Base-by-base conservation (phyloP, 345 rosid species). In the Salix dunnii region DNA sequence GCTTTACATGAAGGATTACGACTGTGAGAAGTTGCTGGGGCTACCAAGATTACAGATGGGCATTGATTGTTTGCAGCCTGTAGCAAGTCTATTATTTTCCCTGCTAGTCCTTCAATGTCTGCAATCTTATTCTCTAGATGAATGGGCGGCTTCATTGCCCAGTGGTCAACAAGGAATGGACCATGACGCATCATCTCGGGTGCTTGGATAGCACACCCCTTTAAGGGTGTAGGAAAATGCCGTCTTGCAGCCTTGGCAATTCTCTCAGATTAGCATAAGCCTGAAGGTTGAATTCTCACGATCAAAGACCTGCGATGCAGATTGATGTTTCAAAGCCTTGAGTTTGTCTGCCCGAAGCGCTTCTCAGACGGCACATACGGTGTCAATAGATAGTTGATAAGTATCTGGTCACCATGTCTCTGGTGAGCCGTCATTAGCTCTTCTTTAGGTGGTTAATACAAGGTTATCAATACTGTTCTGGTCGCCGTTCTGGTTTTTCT, bases 1-100 rank as follows among this genome's bases (percentile, higher is more conserved):
- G 13, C 77, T 92, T 4, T 89, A 83, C 88, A 92, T 92, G 94
- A 87, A 85, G 71, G 86, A 84, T 83, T 91, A 88, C 30, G 96
- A 89, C 69, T 92, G 98, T 72, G 96, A 94, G 68, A 78, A 77
- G 51, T 84, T 94, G 33, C 68, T 91, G 74, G 82, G 85, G 61
- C 74, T 94, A 36, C 94, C 97, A 7, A 86, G 72, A 13, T 65
- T 89, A 33, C 96, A 90, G 40, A 81, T 53, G 0, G 85, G 88
- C 4, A 78, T 91, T 1, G 86, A 31, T 3, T 31, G 33, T 31
- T 3, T 31, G 33, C 33, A 31, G 33, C 33, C 33, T 31, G 87
- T 73, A 49, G 91, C 90, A 83, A 94, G 78, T 81, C 82, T 86
- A 27, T 74, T 89, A 81, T 94, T 94, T 92, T 97, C 27, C 72